phyloP scores from a whole-genome alignment of 164 flowering plant species.

The Brasenia schreberi region DNA sequence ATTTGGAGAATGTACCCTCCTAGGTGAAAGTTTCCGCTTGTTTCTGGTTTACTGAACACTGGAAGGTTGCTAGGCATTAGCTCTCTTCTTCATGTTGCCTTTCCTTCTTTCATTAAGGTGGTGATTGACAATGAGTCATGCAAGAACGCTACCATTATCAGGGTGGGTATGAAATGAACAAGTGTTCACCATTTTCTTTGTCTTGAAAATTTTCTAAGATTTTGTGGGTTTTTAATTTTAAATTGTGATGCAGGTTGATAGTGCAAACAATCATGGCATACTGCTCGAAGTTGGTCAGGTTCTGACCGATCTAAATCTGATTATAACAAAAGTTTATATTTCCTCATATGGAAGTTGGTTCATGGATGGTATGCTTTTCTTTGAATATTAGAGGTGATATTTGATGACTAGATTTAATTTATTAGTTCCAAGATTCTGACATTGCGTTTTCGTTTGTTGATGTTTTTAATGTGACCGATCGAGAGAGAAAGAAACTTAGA shows the following conservation, averaged over 20 bases:
- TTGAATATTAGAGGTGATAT: not conserved
- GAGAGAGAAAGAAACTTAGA: conserved; percentile 71
- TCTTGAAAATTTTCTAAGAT: not conserved
- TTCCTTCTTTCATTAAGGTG: conserved; percentile 38
- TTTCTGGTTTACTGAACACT: not conserved
- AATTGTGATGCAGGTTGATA: conserved; percentile 51
- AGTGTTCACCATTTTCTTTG: not conserved
- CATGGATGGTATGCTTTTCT: conserved; percentile 90
- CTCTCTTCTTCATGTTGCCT: conserved; percentile 1
- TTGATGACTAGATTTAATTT: not conserved
- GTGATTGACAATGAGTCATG: conserved; percentile 81
- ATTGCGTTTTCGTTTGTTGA: conserved; percentile 6
- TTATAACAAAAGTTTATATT: conserved; percentile 73
- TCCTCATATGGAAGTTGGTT: conserved; percentile 96
- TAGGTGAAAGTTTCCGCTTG: conserved; percentile 25
- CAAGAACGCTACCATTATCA: conserved; percentile 71
- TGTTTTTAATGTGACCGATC: conserved; percentile 84
- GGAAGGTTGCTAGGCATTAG: conserved; percentile 1
- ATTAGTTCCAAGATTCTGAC: not conserved
- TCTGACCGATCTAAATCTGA: conserved; percentile 80
- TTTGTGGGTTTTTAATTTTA: not conserved
- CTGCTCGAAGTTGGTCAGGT: conserved; percentile 84
- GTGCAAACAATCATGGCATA: conserved; percentile 76
- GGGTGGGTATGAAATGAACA: conserved; percentile 23
- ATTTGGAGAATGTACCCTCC: conserved; percentile 84